Base-by-base conservation (phyloP, 257 asterid species). In the Mitragyna speciosa region DNA sequence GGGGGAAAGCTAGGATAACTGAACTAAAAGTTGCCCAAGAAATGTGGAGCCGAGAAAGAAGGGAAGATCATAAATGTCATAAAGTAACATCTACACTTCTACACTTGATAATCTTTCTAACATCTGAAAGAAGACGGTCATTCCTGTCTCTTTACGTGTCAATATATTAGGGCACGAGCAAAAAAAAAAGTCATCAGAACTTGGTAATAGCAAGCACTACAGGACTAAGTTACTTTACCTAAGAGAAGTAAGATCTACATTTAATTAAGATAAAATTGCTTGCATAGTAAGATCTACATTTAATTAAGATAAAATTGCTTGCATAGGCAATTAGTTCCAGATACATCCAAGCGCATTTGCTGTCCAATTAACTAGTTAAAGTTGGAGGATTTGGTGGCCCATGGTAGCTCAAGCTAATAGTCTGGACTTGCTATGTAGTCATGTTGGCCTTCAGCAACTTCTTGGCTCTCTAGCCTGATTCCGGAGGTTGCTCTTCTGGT, bases 401-500 rank as follows among this genome's bases (percentile, higher is more conserved):
- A 12, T 64, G 9, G 20, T 6, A 16, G 31, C 1, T 76, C 31
- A 12, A 30, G 20, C 24, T 76, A 3, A 24, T 17, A 30, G 73
- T 26, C 36, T 45, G 20, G 14, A 47, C 6, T 17, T 30, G 66
- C 52, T 19, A 4, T 16, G 31, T 12, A 39, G 2, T 24, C 30
- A 22, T 58, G 30, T 58, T 14, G 76, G 43, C 28, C 30, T 51
- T 52, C 65, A 72, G 30, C 77, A 65, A 71, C 30, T 49, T 45
- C 45, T 24, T 76, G 61, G 22, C 45, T 61, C 71, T 66, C 75
- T 72, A 63, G 78, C 63, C 69, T 72, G 81, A 70, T 69, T 82
- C 80, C 17, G 73, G 48, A 47, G 73, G 75, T 51, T 77, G 81
- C 75, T 73, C 84, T 67, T 66, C 74, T 30, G 73, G 41, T 64